Evolutionary conservation across 2,329 filamentous ascomycete genomes (phyloP).

Genomic region (Aspergillus intermedius): DNA sequence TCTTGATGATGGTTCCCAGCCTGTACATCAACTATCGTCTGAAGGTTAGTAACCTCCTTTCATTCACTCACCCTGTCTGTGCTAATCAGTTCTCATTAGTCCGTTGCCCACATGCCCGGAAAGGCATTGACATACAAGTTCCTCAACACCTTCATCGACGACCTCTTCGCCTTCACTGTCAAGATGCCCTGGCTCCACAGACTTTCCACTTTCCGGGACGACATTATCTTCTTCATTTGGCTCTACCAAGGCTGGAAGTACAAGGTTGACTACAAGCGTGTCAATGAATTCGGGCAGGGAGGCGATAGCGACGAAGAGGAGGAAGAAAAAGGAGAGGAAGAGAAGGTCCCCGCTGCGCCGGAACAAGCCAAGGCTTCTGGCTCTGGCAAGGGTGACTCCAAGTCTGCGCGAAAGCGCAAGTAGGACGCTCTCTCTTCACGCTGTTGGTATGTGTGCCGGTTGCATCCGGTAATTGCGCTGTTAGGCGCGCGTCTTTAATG

Average conservation of each 20-base stretch:
- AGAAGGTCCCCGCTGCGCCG: slow-evolving; percentile 22
- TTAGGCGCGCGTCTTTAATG: no score
- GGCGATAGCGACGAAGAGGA: slow-evolving; percentile 76
- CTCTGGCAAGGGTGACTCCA: slow-evolving; percentile 22
- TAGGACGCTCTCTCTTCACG: slow-evolving; percentile 7
- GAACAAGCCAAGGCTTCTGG: slow-evolving; percentile 24
- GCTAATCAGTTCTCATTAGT: slow-evolving; percentile 30
- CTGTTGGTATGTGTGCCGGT: no score
- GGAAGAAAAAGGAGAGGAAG: slow-evolving; percentile 49
- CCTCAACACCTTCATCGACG: slow-evolving; percentile 97
- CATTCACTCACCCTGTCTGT: no score
- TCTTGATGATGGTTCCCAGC: slow-evolving; percentile 97
- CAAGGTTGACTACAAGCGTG: slow-evolving; percentile 79
- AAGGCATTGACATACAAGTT: slow-evolving; percentile 99
- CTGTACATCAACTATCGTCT: slow-evolving; percentile 99
- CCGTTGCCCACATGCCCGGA: slow-evolving; percentile 90
- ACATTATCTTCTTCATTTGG: slow-evolving; percentile 97
- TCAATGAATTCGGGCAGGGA: slow-evolving; percentile 97
- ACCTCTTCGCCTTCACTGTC: slow-evolving; percentile 97
- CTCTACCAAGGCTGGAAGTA: slow-evolving; percentile 92
- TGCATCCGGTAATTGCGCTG: no score
- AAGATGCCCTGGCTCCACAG: slow-evolving; percentile 97
- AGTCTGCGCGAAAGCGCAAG: slow-evolving; percentile 30
- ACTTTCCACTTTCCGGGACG: slow-evolving; percentile 84
- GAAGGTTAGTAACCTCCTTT: slow-evolving; percentile 50